phyloP scores from a whole-genome alignment of 371 early-diverging fungal species.

The Rhizomucor pusillus region DNA sequence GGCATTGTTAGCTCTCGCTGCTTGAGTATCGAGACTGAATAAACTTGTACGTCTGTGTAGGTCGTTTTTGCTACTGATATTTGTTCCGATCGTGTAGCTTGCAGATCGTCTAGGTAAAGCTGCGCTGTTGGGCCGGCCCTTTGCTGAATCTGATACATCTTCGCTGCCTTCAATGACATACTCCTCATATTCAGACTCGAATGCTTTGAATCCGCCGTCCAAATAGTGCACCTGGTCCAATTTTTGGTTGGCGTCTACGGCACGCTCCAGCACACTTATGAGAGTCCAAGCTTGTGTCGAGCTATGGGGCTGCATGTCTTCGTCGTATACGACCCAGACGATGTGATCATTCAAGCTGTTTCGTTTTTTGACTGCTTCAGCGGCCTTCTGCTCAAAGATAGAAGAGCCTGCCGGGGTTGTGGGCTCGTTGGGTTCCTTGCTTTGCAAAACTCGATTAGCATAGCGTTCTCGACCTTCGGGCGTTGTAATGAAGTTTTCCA shows the following conservation, averaged over 20 bases:
- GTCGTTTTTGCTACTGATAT: constrained; percentile 15
- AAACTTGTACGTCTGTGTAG: constrained; percentile 38
- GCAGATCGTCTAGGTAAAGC: constrained; percentile 38
- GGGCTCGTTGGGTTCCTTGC: not conserved
- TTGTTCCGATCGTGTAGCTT: constrained; percentile 41
- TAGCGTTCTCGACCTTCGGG: constrained; percentile 54
- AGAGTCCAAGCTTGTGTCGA: constrained; percentile 64
- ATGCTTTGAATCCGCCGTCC: constrained; percentile 33
- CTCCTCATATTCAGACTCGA: constrained; percentile 13
- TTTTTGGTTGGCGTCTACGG: constrained; percentile 9
- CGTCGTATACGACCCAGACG: constrained; percentile 56
- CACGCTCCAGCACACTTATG: constrained; percentile 51
- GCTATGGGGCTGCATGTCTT: constrained; percentile 47
- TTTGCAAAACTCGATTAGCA: constrained; percentile 2
- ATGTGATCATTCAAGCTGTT: constrained; percentile 1
- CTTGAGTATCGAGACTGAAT: constrained; percentile 50
- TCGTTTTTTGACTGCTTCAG: constrained; percentile 13
- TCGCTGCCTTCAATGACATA: constrained; percentile 12
- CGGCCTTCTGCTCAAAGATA: constrained; percentile 26
- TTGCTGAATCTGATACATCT: constrained; percentile 6
- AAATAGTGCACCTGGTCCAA: constrained; percentile 25
- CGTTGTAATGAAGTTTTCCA: constrained; percentile 65
- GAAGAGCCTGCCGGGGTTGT: constrained; percentile 3
- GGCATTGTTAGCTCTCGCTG: constrained; percentile 46
- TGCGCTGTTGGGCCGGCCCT: constrained; percentile 1